Evolutionary conservation across 2,329 filamentous ascomycete genomes (phyloP).

Genomic region (Stylonectria norvegica): DNA sequence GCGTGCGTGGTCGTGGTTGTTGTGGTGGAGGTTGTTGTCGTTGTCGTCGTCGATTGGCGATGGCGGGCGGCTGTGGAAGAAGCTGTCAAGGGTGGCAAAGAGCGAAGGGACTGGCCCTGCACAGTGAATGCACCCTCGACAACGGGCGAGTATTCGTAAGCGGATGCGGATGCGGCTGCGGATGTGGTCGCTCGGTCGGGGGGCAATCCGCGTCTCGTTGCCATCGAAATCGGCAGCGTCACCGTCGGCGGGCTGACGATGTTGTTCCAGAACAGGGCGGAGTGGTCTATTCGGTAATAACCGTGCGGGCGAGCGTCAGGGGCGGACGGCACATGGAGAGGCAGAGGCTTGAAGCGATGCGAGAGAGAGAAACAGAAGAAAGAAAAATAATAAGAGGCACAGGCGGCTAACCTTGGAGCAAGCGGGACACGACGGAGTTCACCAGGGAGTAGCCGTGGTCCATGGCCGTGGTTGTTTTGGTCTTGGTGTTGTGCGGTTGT

Average conservation of each 20-base stretch:
- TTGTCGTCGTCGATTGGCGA: slow-evolving; percentile 2
- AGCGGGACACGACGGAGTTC: slow-evolving; percentile 19
- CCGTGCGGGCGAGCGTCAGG: slow-evolving; percentile 2
- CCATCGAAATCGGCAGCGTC: slow-evolving; percentile 25
- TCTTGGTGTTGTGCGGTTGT: too few relatives aligned
- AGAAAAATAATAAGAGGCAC: neutral
- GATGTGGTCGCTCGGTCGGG: slow-evolving; percentile 5
- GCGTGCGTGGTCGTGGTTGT: slow-evolving; percentile 1
- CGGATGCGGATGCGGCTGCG: neutral
- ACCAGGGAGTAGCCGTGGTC: slow-evolving; percentile 22
- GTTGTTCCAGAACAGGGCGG: slow-evolving; percentile 19
- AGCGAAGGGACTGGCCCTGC: slow-evolving; percentile 11
- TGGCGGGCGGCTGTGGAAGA: too few relatives aligned
- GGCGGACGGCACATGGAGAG: neutral
- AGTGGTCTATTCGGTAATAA: slow-evolving; percentile 18
- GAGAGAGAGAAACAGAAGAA: slow-evolving; percentile 1
- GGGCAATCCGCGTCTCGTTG: slow-evolving; percentile 19
- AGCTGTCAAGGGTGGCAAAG: slow-evolving; percentile 24
- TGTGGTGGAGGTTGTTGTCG: neutral
- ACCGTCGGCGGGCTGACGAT: slow-evolving; percentile 14
- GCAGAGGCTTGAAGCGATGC: neutral
- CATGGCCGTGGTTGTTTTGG: slow-evolving; percentile 19
- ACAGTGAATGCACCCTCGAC: slow-evolving; percentile 14
- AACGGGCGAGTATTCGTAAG: neutral
- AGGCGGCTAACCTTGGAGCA: slow-evolving; percentile 27